These are phyloP conservation scores for Phytophthora pluvialis DNA, from an alignment of 352 stramenopile species.

Conservation along the genomic window DNA sequence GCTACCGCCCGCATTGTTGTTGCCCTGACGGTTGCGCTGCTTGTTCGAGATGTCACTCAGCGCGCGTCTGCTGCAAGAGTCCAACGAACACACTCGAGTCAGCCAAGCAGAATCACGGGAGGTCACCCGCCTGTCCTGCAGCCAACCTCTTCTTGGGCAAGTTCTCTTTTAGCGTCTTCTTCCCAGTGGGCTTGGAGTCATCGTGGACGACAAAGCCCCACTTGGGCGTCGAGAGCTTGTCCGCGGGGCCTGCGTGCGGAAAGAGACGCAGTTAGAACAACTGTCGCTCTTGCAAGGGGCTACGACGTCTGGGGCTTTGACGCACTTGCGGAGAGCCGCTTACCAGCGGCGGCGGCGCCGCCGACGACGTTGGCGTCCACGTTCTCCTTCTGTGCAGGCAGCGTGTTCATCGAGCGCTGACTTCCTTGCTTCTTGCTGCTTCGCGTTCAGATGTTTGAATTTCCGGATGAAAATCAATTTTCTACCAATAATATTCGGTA, in stretches of 20 bases:
- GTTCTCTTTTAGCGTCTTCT: slow-evolving; percentile 44
- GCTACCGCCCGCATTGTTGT: slow-evolving; percentile 7
- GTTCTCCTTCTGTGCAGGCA: slow-evolving; percentile 82
- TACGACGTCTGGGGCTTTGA: background rate
- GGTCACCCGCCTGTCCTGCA: too few species aligned
- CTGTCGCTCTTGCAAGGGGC: background rate
- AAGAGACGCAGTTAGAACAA: background rate
- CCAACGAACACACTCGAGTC: background rate
- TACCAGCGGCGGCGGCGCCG: slow-evolving; percentile 21
- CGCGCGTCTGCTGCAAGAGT: slow-evolving; percentile 50
- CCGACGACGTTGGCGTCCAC: slow-evolving; percentile 42
- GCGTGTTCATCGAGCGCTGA: slow-evolving; percentile 52
- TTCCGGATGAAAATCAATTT: slow-evolving; percentile 34
- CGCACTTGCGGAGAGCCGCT: slow-evolving; percentile 42
- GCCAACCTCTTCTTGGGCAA: slow-evolving; percentile 57
- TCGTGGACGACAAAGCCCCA: slow-evolving; percentile 49
- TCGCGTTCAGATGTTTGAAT: slow-evolving; percentile 37
- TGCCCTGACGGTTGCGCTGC: slow-evolving; percentile 44
- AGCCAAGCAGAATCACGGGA: background rate
- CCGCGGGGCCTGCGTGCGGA: background rate
- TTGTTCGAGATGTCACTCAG: slow-evolving; percentile 85
- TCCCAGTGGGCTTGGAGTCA: slow-evolving; percentile 42
- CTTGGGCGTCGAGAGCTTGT: slow-evolving; percentile 43
- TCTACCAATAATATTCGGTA: slow-evolving; percentile 32
- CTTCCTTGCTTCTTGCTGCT: slow-evolving; percentile 10